Evolutionary conservation across 2,329 filamentous ascomycete genomes (phyloP).

Genomic region (Trichoderma sp.): DNA sequence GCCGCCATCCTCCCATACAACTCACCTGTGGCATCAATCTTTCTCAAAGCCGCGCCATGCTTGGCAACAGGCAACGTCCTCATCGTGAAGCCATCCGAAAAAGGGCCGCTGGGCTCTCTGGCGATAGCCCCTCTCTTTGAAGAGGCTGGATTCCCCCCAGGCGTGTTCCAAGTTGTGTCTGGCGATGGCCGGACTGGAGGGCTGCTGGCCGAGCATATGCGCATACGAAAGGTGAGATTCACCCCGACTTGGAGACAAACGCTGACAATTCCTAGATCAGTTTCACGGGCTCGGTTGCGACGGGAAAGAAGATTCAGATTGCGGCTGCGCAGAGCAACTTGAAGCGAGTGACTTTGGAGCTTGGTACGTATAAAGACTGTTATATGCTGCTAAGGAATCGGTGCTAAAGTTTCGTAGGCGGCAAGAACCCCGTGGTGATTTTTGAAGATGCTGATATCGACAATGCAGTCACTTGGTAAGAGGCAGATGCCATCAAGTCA

Average conservation of each 20-base stretch:
- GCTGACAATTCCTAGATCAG: background rate
- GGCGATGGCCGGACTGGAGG: background rate
- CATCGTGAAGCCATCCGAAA: conserved; percentile 9
- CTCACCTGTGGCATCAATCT: background rate
- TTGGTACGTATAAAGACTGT: conserved; percentile 56
- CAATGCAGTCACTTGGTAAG: conserved; percentile 4
- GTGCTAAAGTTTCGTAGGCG: background rate
- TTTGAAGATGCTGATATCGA: conserved; percentile 10
- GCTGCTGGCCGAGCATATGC: conserved; percentile 5
- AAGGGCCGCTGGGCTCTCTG: background rate
- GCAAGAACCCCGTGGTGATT: background rate
- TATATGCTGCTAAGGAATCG: rapidly evolving
- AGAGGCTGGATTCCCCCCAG: conserved; percentile 2
- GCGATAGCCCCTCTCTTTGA: background rate
- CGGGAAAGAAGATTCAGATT: conserved; percentile 73
- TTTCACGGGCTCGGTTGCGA: conserved; percentile 73
- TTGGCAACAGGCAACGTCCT: conserved; percentile 6
- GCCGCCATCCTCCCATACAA: background rate
- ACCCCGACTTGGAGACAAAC: background rate
- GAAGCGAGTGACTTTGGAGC: conserved; percentile 67
- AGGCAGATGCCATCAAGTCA: background rate
- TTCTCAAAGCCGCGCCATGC: background rate
- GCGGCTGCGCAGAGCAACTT: conserved; percentile 63
- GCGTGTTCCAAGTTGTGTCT: background rate
- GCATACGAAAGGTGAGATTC: background rate